Percentiles rank a stretch among this genome's conserved stretches.
These are phyloP conservation scores for Tolypocladium amazonense DNA, from an alignment of 2,329 filamentous ascomycete genomes.

Conservation along the genomic window DNA sequence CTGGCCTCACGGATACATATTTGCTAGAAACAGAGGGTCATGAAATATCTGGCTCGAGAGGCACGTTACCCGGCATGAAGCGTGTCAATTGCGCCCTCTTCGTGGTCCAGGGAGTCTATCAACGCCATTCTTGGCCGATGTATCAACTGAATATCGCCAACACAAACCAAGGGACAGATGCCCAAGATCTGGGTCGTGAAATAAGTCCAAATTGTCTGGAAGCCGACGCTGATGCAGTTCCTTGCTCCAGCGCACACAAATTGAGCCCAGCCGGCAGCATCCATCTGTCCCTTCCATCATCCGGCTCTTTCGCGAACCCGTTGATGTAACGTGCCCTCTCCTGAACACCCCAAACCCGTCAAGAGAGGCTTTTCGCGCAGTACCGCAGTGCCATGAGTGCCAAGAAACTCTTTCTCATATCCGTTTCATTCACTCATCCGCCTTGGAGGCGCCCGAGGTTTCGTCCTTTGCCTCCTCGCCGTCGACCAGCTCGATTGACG, in stretches of 20 bases:
- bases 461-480: slow-evolving; percentile 16
- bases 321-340: background rate
- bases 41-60: background rate
- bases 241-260: background rate
- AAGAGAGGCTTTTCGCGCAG: background rate
- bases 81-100: background rate
- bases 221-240: background rate
- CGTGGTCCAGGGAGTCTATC: background rate
- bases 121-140: background rate
- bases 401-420: background rate
- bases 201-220: background rate
- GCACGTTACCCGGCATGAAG: background rate
- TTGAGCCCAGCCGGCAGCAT: background rate
- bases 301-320: background rate
- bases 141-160: background rate
- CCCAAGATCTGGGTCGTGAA: background rate
- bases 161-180: too few relatives aligned
- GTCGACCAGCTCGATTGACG: slow-evolving; percentile 26
- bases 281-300: background rate
- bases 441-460: slow-evolving; percentile 3
- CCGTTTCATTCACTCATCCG: background rate
- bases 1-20: background rate
- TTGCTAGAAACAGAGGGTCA: background rate
- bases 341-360: background rate
- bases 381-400: background rate